Conservation (phyloP, 192 early-diverging fungal species). For the Coemansia sp. region DNA sequence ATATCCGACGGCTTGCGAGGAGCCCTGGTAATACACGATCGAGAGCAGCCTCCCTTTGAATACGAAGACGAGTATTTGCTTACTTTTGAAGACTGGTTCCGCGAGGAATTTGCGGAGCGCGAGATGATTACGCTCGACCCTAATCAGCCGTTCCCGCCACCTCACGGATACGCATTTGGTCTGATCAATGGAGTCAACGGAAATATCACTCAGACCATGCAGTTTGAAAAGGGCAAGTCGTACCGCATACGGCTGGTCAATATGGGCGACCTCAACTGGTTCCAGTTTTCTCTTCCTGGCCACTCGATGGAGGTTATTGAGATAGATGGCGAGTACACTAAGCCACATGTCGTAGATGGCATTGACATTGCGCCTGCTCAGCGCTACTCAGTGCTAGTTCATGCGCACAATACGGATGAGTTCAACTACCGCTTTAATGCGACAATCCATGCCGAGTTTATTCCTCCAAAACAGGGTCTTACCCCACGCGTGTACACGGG, state of each 20-base stretch:
- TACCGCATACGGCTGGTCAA: constrained; percentile 80
- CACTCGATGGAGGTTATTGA: constrained; percentile 78
- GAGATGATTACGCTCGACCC: constrained; percentile 50
- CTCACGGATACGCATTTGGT: constrained; percentile 55
- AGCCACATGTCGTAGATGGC: constrained; percentile 54
- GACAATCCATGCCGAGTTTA: constrained; percentile 56
- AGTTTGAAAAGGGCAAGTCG: constrained; percentile 68
- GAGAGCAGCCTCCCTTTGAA: constrained; percentile 31
- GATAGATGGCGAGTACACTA: constrained; percentile 65
- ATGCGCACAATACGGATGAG: constrained; percentile 55
- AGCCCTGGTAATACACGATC: constrained; percentile 65
- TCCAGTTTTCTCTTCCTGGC: constrained; percentile 69
- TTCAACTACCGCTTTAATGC: constrained; percentile 70
- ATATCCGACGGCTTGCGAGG: constrained; percentile 78
- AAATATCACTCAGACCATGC: constrained; percentile 48
- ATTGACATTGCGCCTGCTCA: constrained; percentile 67
- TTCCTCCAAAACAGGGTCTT: constrained; percentile 44
- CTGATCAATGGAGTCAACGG: constrained; percentile 49
- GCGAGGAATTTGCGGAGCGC: constrained; percentile 56
- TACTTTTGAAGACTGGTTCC: constrained; percentile 70
- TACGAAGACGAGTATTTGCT: constrained; percentile 67
- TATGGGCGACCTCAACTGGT: constrained; percentile 66
- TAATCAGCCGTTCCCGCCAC: constrained; percentile 58
- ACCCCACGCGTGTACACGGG: constrained; percentile 54
- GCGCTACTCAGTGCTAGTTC: constrained; percentile 74